Percentiles rank a stretch among this genome's conserved stretches.
Conservation (phyloP, 768 basidiomycete genomes). For the Pulveroboletus sp. region DNA sequence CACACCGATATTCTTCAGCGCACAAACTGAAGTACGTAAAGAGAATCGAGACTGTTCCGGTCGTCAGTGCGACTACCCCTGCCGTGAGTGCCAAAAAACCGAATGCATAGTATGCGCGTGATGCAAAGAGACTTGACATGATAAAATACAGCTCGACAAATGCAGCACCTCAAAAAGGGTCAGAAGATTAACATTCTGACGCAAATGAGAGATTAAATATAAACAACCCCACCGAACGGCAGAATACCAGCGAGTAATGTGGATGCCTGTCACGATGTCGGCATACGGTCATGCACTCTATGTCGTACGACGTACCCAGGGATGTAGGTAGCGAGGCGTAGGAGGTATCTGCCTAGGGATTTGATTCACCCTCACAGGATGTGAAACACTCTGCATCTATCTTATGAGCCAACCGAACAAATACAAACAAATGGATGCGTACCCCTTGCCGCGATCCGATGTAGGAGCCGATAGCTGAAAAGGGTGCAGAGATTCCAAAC, state of each 20-base stretch:
- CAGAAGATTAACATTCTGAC: not conserved
- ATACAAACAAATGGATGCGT: conserved; percentile 22
- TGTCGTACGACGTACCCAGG: conserved; percentile 52
- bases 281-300: conserved; percentile 2
- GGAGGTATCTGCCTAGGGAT: conserved; percentile 98
- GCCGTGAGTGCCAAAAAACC: conserved; percentile 90
- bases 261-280: conserved; percentile 44
- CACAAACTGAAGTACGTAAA: conserved; percentile 90
- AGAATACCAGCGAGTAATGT: conserved; percentile 85
- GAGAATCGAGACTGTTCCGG: conserved; percentile 85
- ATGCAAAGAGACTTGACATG: conserved; percentile 86
- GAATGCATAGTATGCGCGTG: conserved; percentile 92
- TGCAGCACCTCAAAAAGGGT: conserved; percentile 63
- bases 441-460: conserved; percentile 86
- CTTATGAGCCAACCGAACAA: conserved; percentile 6
- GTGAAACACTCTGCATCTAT: conserved; percentile 51
- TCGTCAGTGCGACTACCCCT: conserved; percentile 76
- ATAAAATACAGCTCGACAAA: conserved; percentile 95
- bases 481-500: conserved; percentile 92
- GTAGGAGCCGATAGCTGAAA: conserved; percentile 83
- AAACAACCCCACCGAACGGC: conserved; percentile 66
- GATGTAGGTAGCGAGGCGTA: conserved; percentile 74
- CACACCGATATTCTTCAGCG: conserved; percentile 88
- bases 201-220: not conserved
- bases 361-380: conserved; percentile 85